Evolutionary conservation across 2,329 filamentous ascomycete genomes (phyloP).

Genomic region (Leptodontidium sp.): DNA sequence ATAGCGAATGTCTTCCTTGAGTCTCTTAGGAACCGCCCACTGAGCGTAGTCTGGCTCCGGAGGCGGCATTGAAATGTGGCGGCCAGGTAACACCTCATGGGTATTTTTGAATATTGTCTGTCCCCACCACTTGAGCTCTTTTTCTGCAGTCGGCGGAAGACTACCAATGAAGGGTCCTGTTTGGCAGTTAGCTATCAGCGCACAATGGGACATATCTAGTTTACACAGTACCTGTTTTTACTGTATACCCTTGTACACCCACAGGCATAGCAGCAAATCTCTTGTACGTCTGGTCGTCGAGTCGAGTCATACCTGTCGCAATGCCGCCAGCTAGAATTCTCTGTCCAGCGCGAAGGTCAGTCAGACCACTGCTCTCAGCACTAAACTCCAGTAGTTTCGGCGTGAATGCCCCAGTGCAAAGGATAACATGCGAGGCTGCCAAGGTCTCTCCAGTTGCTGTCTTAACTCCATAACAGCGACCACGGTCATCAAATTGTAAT

Average conservation of each 20-base stretch:
- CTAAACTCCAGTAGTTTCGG: constrained; percentile 55
- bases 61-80: neutral
- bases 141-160: neutral
- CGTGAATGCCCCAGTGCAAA: constrained; percentile 66
- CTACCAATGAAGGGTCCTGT: neutral
- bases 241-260: too few relatives aligned
- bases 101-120: neutral
- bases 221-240: too few relatives aligned
- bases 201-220: too few relatives aligned
- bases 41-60: neutral
- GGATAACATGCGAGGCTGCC: constrained; percentile 59
- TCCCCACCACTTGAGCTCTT: neutral
- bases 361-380: too few relatives aligned
- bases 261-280: too few relatives aligned
- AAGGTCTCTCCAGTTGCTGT: constrained; percentile 56
- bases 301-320: constrained; percentile 58
- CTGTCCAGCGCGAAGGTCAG: constrained; percentile 60
- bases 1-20: too few relatives aligned
- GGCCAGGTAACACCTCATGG: neutral
- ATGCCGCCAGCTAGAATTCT: constrained; percentile 51
- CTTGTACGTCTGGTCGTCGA: too few relatives aligned
- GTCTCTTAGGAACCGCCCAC: constrained; percentile 41
- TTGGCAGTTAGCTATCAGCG: neutral
- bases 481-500: constrained; percentile 55
- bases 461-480: constrained; percentile 57